These are phyloP conservation scores for Cudoniella acicularis DNA, from an alignment of 495 filamentous ascomycete species.

Conservation along the genomic window DNA sequence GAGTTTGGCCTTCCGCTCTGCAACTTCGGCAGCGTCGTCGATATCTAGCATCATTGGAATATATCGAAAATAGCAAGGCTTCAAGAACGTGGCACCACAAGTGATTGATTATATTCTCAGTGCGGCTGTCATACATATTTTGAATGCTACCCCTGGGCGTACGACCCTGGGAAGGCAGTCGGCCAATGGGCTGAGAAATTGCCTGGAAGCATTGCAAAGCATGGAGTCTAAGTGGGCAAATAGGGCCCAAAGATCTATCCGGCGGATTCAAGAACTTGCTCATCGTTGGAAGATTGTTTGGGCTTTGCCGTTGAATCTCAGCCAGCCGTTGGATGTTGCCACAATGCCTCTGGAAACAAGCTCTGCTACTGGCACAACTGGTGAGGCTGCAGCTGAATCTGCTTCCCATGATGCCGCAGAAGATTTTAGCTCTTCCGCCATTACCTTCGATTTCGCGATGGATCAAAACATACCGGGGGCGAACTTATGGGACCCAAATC, in stretches of 20 bases:
- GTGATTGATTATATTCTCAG: not conserved
- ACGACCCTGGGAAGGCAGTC: not conserved
- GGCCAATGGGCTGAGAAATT: not conserved
- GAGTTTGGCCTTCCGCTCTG: not conserved
- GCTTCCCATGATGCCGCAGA: not conserved
- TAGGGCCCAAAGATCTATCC: not conserved
- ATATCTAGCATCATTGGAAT: not conserved
- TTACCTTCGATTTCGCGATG: not conserved
- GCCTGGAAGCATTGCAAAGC: not conserved
- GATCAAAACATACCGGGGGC: not conserved
- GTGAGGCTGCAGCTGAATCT: not conserved
- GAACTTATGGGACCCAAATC: not conserved
- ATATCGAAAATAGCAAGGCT: not conserved
- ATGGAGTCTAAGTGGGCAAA: not conserved
- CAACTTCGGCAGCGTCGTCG: not conserved
- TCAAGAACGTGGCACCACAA: not conserved
- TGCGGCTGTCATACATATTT: constrained; percentile 2
- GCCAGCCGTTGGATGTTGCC: not conserved
- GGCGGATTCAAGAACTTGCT: not conserved
- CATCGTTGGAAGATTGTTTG: constrained; percentile 5
- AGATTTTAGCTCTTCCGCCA: too few species aligned
- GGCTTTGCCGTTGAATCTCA: constrained; percentile 5
- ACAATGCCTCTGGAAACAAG: not conserved
- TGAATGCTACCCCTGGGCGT: constrained; percentile 2
- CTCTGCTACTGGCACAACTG: not conserved